Base-by-base conservation (phyloP, 2,329 filamentous ascomycete genomes). In the Plenodomus tracheiphilus region DNA sequence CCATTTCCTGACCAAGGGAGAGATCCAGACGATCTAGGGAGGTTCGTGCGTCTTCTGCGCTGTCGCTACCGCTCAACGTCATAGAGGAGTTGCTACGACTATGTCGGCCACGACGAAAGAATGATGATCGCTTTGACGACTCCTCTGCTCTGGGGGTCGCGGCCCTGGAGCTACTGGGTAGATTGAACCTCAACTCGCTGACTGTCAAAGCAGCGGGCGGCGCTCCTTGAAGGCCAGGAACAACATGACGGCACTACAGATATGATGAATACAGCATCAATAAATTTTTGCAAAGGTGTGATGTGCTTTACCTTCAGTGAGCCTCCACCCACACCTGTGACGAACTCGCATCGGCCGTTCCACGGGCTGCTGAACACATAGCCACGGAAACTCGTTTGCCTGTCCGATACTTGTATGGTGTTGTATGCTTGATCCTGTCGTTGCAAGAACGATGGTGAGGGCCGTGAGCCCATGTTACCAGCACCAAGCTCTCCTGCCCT, bases 101-200 rank as follows among this genome's bases (percentile, higher is more conserved):
- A 43, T 69, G 58, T 9, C 62, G 59, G 22, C 63, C 61, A 42
- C 65, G 59, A 32, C 62, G 61, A 34, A 73, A 71, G 47, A 73
- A 61, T 2, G 71, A 74, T 2, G 69, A 62, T 30, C 68, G 58
- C 49, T 71, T 73, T 5, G 62, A 56, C 15, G 41, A 22, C 18
- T 70, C 64, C 6, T 68, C 69, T 39, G 56, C 66, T 62, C 20
- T 69, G 22, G 56, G 68, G 32, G 58, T 69, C n/a, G 58, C 58
- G 43, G 44, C 64, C 42, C 61, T 73, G 41, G 54, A 70, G 54
- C 78, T 71, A 41, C 81, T 83, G 1, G 91, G 91, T 0, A 96
- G 81, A 68, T 96, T 96, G 78, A 96, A 97, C 16, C 92, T 85
- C 50, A 97, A 77, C 71, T 97, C 93, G 70, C 90, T 95, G 20